A percentile compares a stretch with the other conserved stretches of the same genome.
These are phyloP conservation scores for Delitschia confertaspora DNA, from an alignment of 495 filamentous ascomycete genomes.

Conservation along the genomic window DNA sequence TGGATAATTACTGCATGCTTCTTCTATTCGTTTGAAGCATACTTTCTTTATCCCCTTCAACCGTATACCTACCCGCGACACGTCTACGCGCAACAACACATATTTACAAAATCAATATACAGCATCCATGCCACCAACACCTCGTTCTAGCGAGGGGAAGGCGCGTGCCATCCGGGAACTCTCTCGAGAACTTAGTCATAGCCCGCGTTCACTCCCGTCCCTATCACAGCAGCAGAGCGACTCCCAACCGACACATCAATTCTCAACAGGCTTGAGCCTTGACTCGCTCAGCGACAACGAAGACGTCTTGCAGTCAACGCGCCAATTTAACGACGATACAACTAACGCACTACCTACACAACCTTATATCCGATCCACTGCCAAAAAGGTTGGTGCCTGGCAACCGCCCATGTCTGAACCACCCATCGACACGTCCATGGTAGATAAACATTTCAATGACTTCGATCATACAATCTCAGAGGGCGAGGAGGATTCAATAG, in stretches of 20 bases:
- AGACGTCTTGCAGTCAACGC: slow-evolving; percentile 25
- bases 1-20: slow-evolving; percentile 9
- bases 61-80: slow-evolving; percentile 12
- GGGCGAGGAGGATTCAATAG: slow-evolving; percentile 31
- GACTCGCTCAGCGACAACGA: slow-evolving; percentile 15
- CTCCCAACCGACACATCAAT: slow-evolving; percentile 22
- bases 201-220: slow-evolving; percentile 15
- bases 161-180: slow-evolving; percentile 24
- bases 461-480: slow-evolving; percentile 26
- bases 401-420: slow-evolving; percentile 14
- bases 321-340: slow-evolving; percentile 20
- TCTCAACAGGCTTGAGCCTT: slow-evolving; percentile 1
- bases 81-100: slow-evolving; percentile 6
- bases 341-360: slow-evolving; percentile 14
- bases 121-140: slow-evolving; percentile 26
- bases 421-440: slow-evolving; percentile 23
- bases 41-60: slow-evolving; percentile 15
- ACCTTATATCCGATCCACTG: slow-evolving; percentile 25
- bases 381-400: slow-evolving; percentile 25
- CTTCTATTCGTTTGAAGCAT: slow-evolving; percentile 10
- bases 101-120: too few relatives aligned
- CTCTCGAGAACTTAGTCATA: slow-evolving; percentile 21
- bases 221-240: slow-evolving; percentile 16
- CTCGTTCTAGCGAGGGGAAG: slow-evolving; percentile 23
- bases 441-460: slow-evolving; percentile 26